Conservation (phyloP, 164 flowering plant genomes). For the Dillenia turbinata region DNA sequence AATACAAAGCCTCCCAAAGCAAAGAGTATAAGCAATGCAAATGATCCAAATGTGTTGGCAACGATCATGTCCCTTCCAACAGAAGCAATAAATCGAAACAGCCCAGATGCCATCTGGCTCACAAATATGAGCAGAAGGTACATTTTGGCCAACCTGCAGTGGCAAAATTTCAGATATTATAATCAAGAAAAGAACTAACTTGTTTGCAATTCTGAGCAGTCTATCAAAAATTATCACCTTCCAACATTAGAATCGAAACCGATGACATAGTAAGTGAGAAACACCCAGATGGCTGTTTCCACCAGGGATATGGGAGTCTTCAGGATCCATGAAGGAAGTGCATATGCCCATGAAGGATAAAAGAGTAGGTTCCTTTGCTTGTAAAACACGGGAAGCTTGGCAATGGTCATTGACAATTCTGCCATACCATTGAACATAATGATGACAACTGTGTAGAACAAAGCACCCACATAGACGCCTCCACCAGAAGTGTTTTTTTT, state of each 20-base stretch:
- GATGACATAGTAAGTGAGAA: slow-evolving; percentile 41
- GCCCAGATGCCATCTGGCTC: slow-evolving; percentile 38
- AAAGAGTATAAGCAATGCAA: slow-evolving; percentile 27
- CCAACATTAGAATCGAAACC: slow-evolving; percentile 47
- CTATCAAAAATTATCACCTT: slow-evolving; percentile 22
- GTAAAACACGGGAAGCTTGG: slow-evolving; percentile 50
- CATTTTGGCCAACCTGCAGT: slow-evolving; percentile 42
- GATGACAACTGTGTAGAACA: slow-evolving; percentile 33
- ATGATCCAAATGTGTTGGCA: slow-evolving; percentile 43
- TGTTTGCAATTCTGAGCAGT: background rate
- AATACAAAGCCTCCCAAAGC: slow-evolving; percentile 46
- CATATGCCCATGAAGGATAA: slow-evolving; percentile 55
- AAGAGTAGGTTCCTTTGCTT: slow-evolving; percentile 50
- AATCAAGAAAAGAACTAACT: no score
- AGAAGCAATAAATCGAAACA: slow-evolving; percentile 38
- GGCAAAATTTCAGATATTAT: background rate
- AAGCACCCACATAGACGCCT: slow-evolving; percentile 30
- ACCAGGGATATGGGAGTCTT: slow-evolving; percentile 39
- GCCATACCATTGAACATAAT: slow-evolving; percentile 43
- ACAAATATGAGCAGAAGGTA: slow-evolving; percentile 33
- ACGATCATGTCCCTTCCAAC: slow-evolving; percentile 45
- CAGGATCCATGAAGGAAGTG: slow-evolving; percentile 50
- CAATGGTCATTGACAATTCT: slow-evolving; percentile 39
- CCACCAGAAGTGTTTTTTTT: slow-evolving; percentile 22
- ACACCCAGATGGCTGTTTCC: slow-evolving; percentile 42